Conservation (phyloP, 192 early-diverging fungal genomes). For the Backusella parvicylindrica region DNA sequence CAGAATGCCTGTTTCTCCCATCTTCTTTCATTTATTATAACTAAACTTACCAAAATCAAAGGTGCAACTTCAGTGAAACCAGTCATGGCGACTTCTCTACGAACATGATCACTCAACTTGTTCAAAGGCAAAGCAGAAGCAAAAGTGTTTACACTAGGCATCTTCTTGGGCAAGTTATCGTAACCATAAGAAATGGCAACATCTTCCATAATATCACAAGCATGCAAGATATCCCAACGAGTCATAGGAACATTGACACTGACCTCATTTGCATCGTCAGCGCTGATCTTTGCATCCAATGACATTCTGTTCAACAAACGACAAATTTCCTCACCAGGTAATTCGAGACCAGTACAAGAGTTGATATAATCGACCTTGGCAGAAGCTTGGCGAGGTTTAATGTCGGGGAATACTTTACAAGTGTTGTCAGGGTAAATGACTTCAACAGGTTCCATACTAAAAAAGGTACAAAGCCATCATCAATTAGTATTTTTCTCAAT, state of each 20-base stretch:
- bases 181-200: slow-evolving; percentile 96
- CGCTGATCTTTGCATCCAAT: slow-evolving; percentile 57
- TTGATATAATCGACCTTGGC: slow-evolving; percentile 90
- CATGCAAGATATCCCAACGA: slow-evolving; percentile 92
- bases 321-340: slow-evolving; percentile 67
- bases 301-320: slow-evolving; percentile 85
- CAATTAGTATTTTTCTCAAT: background rate
- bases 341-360: slow-evolving; percentile 70
- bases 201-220: slow-evolving; percentile 98
- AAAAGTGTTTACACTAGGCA: slow-evolving; percentile 80
- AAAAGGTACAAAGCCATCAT: background rate
- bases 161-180: slow-evolving; percentile 84
- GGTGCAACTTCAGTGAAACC: slow-evolving; percentile 95
- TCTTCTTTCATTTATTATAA: background rate
- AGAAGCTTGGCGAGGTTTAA: slow-evolving; percentile 62
- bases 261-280: slow-evolving; percentile 54
- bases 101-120: slow-evolving; percentile 85
- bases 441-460: slow-evolving; percentile 88
- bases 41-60: slow-evolving; percentile 74
- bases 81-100: slow-evolving; percentile 81
- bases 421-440: slow-evolving; percentile 82
- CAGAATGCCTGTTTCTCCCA: background rate
- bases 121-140: slow-evolving; percentile 88
- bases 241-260: slow-evolving; percentile 82
- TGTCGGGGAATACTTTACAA: slow-evolving; percentile 65